Base-by-base conservation (phyloP, 2,329 filamentous ascomycete genomes). In the Neonectria faginata region DNA sequence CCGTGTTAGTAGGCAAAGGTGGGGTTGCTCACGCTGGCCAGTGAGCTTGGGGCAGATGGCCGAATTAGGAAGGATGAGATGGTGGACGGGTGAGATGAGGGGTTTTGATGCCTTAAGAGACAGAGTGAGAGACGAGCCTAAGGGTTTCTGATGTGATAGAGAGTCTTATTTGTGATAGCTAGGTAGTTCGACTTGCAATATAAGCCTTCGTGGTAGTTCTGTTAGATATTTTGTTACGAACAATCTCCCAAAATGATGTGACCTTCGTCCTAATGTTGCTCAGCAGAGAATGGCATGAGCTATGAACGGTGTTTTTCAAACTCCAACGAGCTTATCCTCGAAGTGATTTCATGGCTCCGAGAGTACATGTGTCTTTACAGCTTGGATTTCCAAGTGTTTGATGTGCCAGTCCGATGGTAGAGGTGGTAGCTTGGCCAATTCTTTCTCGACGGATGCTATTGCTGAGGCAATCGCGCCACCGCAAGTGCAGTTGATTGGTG, bases 1-100 rank as follows among this genome's bases (percentile, higher is more conserved):
- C 27, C 45, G 62, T 62, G 48, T 50, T 47, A 51, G 57, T 45
- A 27, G 3, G 10, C 54, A 57, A 67, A 71, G 70, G 65, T 31
- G 66, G 73, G 71, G 69, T 56, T 44, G n/a, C 42, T 2, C n/a
- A 10, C 31, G 51, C 66, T 70, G 68, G 62, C 76, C 76, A 78
- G 70, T 78, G 67, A 77, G 72, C 57, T 52, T 51, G 22, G 44
- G 61, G 63, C 63, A 52, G 54, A 65, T 57, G 69, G 68, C 76
- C 75, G 62, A 70, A 78, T 70, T 73, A 71, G 76, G 76, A 71
- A 78, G 70, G 52, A 36, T 12, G 44, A 14, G 16, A 22, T 36
- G 2, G 50, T n/a, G 29, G 22, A 22, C 25, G 58, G 20, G 16
- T n/a, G 27, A 58, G 18, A 48, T 63, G 60, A 62, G 60, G 54